Base-by-base conservation (phyloP, 2,329 filamentous ascomycete species). In the Microdochium trichocladiopsis region DNA sequence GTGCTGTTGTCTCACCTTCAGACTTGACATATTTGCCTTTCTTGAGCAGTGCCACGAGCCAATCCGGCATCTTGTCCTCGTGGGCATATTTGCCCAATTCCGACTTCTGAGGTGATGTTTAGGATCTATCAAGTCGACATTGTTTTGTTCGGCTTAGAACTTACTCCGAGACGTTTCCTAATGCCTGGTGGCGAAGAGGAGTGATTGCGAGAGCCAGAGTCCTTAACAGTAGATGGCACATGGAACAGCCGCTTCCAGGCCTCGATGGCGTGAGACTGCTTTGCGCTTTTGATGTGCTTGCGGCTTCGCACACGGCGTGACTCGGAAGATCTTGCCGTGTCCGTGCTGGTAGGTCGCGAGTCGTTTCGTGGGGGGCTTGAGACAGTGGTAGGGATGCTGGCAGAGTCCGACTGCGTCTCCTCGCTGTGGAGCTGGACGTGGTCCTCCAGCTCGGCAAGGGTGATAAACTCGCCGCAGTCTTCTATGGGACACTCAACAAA, bases 41-140 rank as follows among this genome's bases (percentile, higher is more conserved):
- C 55, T 83, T 73, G 1, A 93, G 74, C 56, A 88, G 71, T 14
- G 74, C 73, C 16, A 79, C 75, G 1, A 92, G 76, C 82, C 82
- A 87, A 9, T 74, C 69, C 0, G 88, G 88, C 88, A 92, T 92
- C 58, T 80, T 76, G 41, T 84, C 80, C 65, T 93, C 88, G 58
- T 88, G 74, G 1, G 86, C 86, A 67, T 87, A 83, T 24, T 82
- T 82, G 0, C 88, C 88, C 14, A 93, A 72, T 61, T 91, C 85
- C 63, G 75, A 70, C 76, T 79, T 77, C 66, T 78, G 57, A 4
- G 8, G 4, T 10, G 16, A 48, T n/a, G 18, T 25, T 28, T 16
- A 61, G 51, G 48, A 50, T 47, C 2, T 51, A 54, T 51, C 18
- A 52, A 52, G n/a, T 3, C 25, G 25, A 25, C n/a, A n/a, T n/a